Conservation (phyloP, 495 filamentous ascomycete species). For the Aspergillus coremiiformis region DNA sequence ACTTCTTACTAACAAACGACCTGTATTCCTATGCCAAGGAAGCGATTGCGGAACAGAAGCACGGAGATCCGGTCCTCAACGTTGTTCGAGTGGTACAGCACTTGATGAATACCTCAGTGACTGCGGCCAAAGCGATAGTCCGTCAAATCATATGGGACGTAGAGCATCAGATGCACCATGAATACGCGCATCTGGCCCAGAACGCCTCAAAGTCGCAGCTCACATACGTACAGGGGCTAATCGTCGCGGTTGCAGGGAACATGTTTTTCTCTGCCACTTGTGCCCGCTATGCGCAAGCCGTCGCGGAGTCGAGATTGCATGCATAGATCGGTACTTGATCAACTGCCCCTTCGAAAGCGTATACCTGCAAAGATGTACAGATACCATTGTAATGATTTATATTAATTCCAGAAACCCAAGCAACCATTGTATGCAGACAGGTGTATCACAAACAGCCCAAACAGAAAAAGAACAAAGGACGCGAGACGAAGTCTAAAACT, state of each 20-base stretch:
- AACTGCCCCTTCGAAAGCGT: too few relatives aligned
- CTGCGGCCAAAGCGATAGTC: slow-evolving; percentile 1
- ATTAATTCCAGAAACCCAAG: background rate
- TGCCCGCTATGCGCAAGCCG: slow-evolving; percentile 12
- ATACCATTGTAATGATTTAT: too few relatives aligned
- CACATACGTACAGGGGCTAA: slow-evolving; percentile 6
- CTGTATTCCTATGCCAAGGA: slow-evolving; percentile 17
- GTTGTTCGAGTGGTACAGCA: slow-evolving; percentile 8
- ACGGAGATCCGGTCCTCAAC: slow-evolving; percentile 4
- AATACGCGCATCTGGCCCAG: background rate
- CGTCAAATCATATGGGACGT: slow-evolving; percentile 5
- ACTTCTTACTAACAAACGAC: slow-evolving; percentile 13
- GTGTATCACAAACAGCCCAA: background rate
- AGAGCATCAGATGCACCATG: slow-evolving; percentile 6
- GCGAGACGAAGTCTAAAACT: slow-evolving; percentile 34
- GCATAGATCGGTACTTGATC: background rate
- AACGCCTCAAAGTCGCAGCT: background rate
- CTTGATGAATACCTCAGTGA: background rate
- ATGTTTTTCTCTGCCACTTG: slow-evolving; percentile 14
- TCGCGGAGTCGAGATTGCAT: slow-evolving; percentile 5
- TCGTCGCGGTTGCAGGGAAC: slow-evolving; percentile 11
- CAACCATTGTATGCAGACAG: background rate
- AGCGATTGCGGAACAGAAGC: background rate
- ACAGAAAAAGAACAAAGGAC: background rate
- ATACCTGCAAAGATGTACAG: too few relatives aligned